Percentiles rank a stretch among this genome's conserved stretches.
phyloP scores from a whole-genome alignment of 306 rosid genomes.

The Cicer cuneatum region DNA sequence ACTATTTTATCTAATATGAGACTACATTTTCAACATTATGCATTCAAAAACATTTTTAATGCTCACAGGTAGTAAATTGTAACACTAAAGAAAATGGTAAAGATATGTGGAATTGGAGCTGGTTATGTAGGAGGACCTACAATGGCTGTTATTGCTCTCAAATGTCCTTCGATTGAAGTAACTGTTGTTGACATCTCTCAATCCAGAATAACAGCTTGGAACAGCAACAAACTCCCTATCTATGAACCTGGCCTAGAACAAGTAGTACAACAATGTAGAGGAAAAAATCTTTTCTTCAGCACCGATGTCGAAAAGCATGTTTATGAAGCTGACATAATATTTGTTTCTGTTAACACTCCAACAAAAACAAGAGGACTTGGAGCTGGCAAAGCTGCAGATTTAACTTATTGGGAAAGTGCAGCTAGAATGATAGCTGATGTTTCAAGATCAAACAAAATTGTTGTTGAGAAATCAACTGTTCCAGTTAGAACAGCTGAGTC shows the following conservation, averaged over 20 bases:
- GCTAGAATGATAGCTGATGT: slow-evolving; percentile 80
- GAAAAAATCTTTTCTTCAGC: slow-evolving; percentile 80
- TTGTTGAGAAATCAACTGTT: slow-evolving; percentile 90
- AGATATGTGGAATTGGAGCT: slow-evolving; percentile 88
- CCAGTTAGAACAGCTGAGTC: slow-evolving; percentile 87
- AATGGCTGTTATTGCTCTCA: slow-evolving; percentile 85
- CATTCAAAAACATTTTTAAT: background rate
- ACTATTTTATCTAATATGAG: too few species aligned
- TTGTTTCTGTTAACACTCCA: slow-evolving; percentile 81
- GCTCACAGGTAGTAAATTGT: slow-evolving; percentile 42
- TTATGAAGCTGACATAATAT: slow-evolving; percentile 74
- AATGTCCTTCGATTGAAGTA: slow-evolving; percentile 75
- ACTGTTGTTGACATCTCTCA: slow-evolving; percentile 79
- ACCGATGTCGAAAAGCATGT: slow-evolving; percentile 75
- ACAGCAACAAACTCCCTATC: slow-evolving; percentile 75
- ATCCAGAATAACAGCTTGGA: slow-evolving; percentile 79
- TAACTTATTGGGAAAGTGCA: slow-evolving; percentile 90
- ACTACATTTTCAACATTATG: background rate
- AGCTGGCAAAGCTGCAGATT: slow-evolving; percentile 85
- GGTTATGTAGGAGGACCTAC: slow-evolving; percentile 92
- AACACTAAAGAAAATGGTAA: slow-evolving; percentile 62
- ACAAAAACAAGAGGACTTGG: slow-evolving; percentile 77
- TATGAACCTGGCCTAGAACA: slow-evolving; percentile 84
- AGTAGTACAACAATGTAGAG: slow-evolving; percentile 72
- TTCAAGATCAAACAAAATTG: slow-evolving; percentile 69